These are phyloP conservation scores for Microthyrium microscopicum DNA, from an alignment of 2,329 filamentous ascomycete species.

Conservation along the genomic window DNA sequence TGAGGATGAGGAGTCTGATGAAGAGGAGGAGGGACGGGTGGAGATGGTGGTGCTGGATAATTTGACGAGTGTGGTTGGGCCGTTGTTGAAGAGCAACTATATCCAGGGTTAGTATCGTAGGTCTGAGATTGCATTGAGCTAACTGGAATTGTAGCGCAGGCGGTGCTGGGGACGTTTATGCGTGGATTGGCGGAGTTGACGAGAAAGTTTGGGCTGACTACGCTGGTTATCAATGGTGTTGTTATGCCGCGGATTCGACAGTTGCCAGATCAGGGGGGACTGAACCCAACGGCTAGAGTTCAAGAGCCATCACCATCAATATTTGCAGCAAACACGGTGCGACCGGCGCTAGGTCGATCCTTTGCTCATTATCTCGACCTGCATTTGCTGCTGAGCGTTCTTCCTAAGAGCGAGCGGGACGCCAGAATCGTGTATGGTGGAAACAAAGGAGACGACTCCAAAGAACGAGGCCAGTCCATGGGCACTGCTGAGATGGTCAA, in stretches of 20 bases:
- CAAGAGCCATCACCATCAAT: too few relatives aligned
- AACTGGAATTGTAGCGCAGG: conserved; percentile 18
- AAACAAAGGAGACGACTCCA: conserved; percentile 4
- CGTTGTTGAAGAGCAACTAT: conserved; percentile 21
- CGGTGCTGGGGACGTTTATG: conserved; percentile 25
- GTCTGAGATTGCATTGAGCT: neutral
- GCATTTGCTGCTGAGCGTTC: conserved; percentile 22
- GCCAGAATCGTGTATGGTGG: conserved; percentile 17
- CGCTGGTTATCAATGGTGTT: too few relatives aligned
- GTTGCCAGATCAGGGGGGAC: too few relatives aligned
- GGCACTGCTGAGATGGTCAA: conserved; percentile 16
- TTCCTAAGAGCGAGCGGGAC: conserved; percentile 21
- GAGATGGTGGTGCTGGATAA: conserved; percentile 24
- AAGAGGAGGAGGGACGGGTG: conserved; percentile 9
- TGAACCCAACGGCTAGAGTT: too few relatives aligned
- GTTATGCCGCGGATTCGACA: too few relatives aligned
- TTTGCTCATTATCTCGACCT: conserved; percentile 22
- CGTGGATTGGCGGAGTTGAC: conserved; percentile 23
- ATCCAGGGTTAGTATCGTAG: conserved; percentile 15
- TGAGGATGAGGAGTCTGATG: conserved; percentile 20
- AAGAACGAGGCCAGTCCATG: too few relatives aligned
- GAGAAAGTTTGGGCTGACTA: too few relatives aligned
- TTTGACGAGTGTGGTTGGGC: conserved; percentile 21
- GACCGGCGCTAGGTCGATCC: conserved; percentile 22
- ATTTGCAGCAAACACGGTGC: conserved; percentile 20